Base-by-base conservation (phyloP, 2,329 filamentous ascomycete species). In the Cladosporium sp. region DNA sequence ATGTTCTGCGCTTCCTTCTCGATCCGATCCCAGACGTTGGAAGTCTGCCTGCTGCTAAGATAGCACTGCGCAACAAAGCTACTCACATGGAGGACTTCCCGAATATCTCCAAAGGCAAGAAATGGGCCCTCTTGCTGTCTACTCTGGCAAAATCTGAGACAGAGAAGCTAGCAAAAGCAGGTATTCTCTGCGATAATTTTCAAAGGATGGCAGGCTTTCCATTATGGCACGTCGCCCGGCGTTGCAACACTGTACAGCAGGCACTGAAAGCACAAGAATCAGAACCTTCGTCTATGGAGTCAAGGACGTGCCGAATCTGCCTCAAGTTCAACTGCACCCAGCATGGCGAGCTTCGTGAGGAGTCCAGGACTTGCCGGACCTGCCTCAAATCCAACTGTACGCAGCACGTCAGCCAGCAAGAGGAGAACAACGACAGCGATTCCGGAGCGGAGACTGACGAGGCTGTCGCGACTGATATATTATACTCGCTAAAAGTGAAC, bases 151-250 rank as follows among this genome's bases (percentile, higher is more conserved):
- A n/a, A 56, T 8, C 19, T 1, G 58, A 57, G 1, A 41, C 60
- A 3, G 54, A 52, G 3, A 56, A 55, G 7, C 48, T 73, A 4
- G 63, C 61, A 13, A 58, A 64, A 46, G 65, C 70, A 8, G 70
- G 65, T 10, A 50, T 68, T 4, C 61, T 69, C 4, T 73, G 71
- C 53, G 62, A 68, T 16, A 61, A 61, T 5, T 71, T 74, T 33
- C 57, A 67, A 13, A 58, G 63, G 3, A 60, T 67, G 16, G 64
- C 66, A 13, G 58, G 59, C 1, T 67, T 74, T 49, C 70, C 66
- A 35, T 53, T 74, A 2, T 74, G 71, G 71, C 71, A 74, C 35
- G 56, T 75, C 22, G 70, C 65, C 13, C 57, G 66, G 45, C 64
- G 64, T 38, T 64, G 63, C 46, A 49, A 59, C 9, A 16, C 37